Percentiles rank a stretch among this genome's conserved stretches.
Conservation (phyloP, 176 grass and related monocot species). For the Eleusine coracana region DNA sequence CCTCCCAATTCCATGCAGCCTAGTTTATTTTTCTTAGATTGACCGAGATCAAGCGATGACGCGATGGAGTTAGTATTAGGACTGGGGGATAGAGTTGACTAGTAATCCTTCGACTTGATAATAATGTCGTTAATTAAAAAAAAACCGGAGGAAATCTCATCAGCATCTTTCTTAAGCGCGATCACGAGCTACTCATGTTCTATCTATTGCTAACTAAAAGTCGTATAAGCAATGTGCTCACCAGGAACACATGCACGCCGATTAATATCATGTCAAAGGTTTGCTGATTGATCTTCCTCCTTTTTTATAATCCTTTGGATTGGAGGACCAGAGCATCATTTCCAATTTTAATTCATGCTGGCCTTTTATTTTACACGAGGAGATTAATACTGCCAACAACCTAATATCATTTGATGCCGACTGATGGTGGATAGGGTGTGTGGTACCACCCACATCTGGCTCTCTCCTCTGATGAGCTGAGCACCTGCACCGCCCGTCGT, state of each 20-base stretch:
- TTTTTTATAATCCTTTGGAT: neutral
- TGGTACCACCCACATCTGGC: no score
- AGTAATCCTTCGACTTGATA: neutral
- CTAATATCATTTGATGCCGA: neutral
- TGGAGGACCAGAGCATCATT: neutral
- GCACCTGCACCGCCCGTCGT: no score
- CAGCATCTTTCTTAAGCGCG: neutral
- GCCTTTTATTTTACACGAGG: neutral
- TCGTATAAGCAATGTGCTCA: neutral
- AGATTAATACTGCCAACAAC: neutral
- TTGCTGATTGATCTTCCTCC: neutral
- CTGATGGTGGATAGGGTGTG: neutral
- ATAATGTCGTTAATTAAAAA: neutral
- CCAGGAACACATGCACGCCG: neutral
- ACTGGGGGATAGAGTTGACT: neutral
- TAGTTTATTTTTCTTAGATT: neutral
- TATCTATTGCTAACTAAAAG: neutral
- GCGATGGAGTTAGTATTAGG: neutral
- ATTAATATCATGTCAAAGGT: neutral
- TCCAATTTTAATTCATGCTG: neutral
- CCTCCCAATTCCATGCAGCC: neutral
- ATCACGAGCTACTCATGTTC: slow-evolving; percentile 35
- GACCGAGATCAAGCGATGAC: neutral
- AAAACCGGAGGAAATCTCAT: neutral
- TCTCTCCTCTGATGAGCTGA: no score